These are phyloP conservation scores for Dictyostelium firmibasis DNA, from an alignment of 78 protist genomes.

Conservation along the genomic window DNA sequence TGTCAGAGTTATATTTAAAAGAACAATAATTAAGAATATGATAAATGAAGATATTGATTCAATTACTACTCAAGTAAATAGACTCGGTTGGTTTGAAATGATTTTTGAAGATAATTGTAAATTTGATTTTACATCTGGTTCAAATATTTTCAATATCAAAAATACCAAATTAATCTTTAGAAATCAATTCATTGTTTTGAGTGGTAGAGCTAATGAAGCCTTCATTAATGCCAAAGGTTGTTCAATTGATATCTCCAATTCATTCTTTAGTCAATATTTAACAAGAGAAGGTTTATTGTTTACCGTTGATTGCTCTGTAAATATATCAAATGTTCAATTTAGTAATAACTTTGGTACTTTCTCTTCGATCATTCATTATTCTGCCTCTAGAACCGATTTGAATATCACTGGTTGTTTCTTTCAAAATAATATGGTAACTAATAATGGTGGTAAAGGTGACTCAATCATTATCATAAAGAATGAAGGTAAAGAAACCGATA, in stretches of 20 bases:
- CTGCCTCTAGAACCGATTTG: neutral
- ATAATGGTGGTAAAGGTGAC: conserved; percentile 1
- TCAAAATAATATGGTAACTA: neutral
- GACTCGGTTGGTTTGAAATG: neutral
- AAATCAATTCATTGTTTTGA: neutral
- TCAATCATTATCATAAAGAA: neutral
- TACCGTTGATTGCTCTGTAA: neutral
- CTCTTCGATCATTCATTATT: neutral
- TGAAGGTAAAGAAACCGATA: neutral
- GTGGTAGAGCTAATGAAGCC: neutral
- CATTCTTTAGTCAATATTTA: neutral
- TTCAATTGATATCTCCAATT: neutral
- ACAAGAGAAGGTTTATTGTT: neutral
- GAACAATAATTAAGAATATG: neutral
- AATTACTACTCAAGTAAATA: neutral
- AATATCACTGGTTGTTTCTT: neutral
- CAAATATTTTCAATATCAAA: neutral
- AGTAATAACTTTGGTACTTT: neutral
- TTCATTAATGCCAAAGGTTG: neutral
- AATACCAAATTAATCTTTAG: neutral
- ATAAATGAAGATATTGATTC: neutral
- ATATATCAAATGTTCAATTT: neutral
- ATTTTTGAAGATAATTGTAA: neutral
- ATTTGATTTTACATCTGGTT: neutral
- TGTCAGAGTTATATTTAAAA: neutral